A percentile compares a stretch with the other conserved stretches of the same genome.
Conservation (phyloP, 2,329 filamentous ascomycete species). For the Fusarium sp. region DNA sequence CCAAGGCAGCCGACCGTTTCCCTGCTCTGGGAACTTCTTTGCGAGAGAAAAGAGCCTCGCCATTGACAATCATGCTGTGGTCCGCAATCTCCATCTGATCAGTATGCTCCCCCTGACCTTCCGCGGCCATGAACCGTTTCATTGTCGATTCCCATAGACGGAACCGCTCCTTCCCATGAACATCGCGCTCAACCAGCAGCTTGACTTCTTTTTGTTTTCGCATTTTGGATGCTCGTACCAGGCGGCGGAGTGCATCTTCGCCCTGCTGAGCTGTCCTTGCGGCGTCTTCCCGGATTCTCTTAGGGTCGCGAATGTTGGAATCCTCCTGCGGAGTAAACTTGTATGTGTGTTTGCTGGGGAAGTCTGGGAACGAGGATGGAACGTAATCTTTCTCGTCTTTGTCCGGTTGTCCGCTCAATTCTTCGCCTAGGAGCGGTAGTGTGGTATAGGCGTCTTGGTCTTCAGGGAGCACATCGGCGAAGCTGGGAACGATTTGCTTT, state of each 20-base stretch:
- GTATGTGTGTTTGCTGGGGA: slow-evolving; percentile 74
- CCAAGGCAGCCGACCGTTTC: slow-evolving; percentile 51
- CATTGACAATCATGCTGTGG: slow-evolving; percentile 74
- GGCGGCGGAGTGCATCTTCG: slow-evolving; percentile 69
- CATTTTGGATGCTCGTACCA: slow-evolving; percentile 72
- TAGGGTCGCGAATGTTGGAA: slow-evolving; percentile 60
- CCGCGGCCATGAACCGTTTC: slow-evolving; percentile 62
- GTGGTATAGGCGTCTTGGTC: slow-evolving; percentile 56
- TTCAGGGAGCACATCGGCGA: slow-evolving; percentile 51
- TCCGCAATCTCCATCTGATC: slow-evolving; percentile 67
- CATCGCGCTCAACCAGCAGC: slow-evolving; percentile 64
- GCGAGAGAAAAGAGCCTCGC: slow-evolving; percentile 64
- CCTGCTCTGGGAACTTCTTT: slow-evolving; percentile 64
- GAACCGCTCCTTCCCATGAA: slow-evolving; percentile 66
- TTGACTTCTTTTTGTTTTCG: slow-evolving; percentile 74
- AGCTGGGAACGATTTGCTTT: slow-evolving; percentile 53
- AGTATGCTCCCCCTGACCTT: slow-evolving; percentile 47
- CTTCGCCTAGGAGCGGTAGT: slow-evolving; percentile 61
- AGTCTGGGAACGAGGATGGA: slow-evolving; percentile 68
- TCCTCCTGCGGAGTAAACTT: slow-evolving; percentile 67
- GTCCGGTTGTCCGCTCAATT: slow-evolving; percentile 69
- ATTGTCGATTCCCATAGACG: slow-evolving; percentile 72
- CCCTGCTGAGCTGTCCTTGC: slow-evolving; percentile 70
- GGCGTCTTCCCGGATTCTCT: slow-evolving; percentile 70
- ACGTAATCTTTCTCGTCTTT: slow-evolving; percentile 69